Conservation (phyloP, 1,284 basidiomycete genomes). For the Puccinia triticina region DNA sequence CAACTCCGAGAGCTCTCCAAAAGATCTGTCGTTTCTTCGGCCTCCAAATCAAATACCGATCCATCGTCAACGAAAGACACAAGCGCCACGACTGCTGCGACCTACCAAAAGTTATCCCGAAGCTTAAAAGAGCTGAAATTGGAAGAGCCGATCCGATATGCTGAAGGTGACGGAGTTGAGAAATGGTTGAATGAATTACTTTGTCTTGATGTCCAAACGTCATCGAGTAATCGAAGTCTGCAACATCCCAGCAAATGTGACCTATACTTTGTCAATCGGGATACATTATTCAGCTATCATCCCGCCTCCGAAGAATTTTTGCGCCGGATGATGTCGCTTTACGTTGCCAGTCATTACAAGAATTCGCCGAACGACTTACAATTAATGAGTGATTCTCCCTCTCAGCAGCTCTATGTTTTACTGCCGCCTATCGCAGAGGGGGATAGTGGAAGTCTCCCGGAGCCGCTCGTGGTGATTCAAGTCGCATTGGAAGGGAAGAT, state of each 20-base stretch:
- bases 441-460: conserved; percentile 80
- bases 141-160: conserved; percentile 91
- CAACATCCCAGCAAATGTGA: conserved; percentile 92
- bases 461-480: conserved; percentile 79
- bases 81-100: conserved; percentile 55
- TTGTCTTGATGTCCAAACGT: conserved; percentile 85
- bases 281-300: conserved; percentile 96
- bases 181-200: conserved; percentile 90
- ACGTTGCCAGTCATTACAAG: conserved; percentile 97
- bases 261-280: conserved; percentile 91
- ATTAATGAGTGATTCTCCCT: conserved; percentile 92
- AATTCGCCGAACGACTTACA: conserved; percentile 99
- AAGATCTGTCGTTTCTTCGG: conserved; percentile 58
- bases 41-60: conserved; percentile 62
- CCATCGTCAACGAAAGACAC: conserved; percentile 58
- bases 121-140: conserved; percentile 91
- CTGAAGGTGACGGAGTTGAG: conserved; percentile 83
- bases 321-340: conserved; percentile 97
- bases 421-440: conserved; percentile 80
- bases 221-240: conserved; percentile 60
- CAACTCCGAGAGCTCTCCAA: conserved; percentile 88
- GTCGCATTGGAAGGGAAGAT: conserved; percentile 96
- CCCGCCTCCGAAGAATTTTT: conserved; percentile 95
- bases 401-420: conserved; percentile 93
- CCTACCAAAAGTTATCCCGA: conserved; percentile 61